These are phyloP conservation scores for Polychytrium aggregatum DNA, from an alignment of 192 early-diverging fungal species.

Conservation along the genomic window DNA sequence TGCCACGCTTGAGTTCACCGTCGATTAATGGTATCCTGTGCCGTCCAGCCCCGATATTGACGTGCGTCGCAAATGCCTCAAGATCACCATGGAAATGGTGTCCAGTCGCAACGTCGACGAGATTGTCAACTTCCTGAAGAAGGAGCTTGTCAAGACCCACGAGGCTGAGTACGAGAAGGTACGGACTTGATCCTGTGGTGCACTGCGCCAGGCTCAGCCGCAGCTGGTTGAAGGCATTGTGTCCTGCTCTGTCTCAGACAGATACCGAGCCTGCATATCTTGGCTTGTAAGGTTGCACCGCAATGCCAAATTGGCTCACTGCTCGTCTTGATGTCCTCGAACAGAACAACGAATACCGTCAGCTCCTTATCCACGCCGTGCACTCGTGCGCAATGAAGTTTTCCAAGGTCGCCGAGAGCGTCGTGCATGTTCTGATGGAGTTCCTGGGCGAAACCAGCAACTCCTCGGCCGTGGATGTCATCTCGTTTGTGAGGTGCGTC, in stretches of 20 bases:
- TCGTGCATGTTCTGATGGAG: conserved; percentile 91
- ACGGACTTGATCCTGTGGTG: conserved; percentile 1
- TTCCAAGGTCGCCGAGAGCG: conserved; percentile 90
- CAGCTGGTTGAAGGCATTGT: neutral
- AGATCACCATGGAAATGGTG: conserved; percentile 85
- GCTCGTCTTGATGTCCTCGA: neutral
- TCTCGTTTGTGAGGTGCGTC: conserved; percentile 77
- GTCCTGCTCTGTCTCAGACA: neutral
- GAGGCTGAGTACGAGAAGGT: conserved; percentile 84
- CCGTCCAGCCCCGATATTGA: conserved; percentile 77
- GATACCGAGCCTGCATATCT: neutral
- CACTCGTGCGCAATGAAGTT: conserved; percentile 92
- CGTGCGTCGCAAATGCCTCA: conserved; percentile 79
- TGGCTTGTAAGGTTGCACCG: neutral
- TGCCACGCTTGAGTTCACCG: neutral
- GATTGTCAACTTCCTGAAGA: conserved; percentile 85
- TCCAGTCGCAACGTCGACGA: conserved; percentile 86
- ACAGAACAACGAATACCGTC: conserved; percentile 83
- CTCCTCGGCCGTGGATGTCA: conserved; percentile 82
- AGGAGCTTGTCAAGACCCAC: conserved; percentile 88
- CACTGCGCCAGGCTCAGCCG: too few species aligned
- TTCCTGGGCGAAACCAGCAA: conserved; percentile 85
- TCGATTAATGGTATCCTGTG: too few species aligned
- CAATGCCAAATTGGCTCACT: too few species aligned
- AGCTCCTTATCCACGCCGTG: conserved; percentile 92